Evolutionary conservation across 345 rosid species (phyloP).

Genomic region (Pugionium cornutum): DNA sequence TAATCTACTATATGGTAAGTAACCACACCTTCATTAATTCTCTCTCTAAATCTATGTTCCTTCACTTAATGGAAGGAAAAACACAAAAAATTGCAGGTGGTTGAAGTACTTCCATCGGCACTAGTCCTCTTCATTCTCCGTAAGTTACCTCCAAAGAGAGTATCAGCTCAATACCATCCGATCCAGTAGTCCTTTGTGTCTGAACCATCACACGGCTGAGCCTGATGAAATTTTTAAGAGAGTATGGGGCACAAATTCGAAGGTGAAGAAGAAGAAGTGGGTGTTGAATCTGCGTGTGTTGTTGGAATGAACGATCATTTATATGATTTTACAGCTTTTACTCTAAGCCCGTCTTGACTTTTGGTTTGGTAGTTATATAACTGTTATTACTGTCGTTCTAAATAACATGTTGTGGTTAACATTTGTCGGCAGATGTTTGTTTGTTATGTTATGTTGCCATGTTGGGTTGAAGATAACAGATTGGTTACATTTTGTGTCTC

Average conservation of each 20-base stretch:
- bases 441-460: background rate
- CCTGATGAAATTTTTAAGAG: constrained; percentile 24
- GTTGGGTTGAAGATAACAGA: no score
- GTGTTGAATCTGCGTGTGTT: constrained; percentile 39
- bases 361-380: background rate
- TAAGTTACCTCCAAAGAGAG: constrained; percentile 91
- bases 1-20: constrained; percentile 86
- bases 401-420: background rate
- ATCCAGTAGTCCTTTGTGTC: constrained; percentile 51
- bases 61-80: background rate
- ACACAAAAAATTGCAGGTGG: constrained; percentile 57
- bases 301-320: constrained; percentile 33
- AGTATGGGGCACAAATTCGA: background rate
- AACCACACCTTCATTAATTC: background rate
- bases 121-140: constrained; percentile 87
- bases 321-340: constrained; percentile 29
- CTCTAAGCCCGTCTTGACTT: constrained; percentile 10
- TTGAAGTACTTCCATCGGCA: constrained; percentile 95
- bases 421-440: constrained; percentile 23
- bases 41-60: background rate
- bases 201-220: constrained; percentile 37
- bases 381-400: constrained; percentile 3
- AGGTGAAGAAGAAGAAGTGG: constrained; percentile 28
- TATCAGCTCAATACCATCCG: constrained; percentile 91
- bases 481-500: no score